Percentiles rank a stretch among this genome's conserved stretches.
phyloP scores from a whole-genome alignment of 805 yeast species.

The Wickerhamiella brachini region DNA sequence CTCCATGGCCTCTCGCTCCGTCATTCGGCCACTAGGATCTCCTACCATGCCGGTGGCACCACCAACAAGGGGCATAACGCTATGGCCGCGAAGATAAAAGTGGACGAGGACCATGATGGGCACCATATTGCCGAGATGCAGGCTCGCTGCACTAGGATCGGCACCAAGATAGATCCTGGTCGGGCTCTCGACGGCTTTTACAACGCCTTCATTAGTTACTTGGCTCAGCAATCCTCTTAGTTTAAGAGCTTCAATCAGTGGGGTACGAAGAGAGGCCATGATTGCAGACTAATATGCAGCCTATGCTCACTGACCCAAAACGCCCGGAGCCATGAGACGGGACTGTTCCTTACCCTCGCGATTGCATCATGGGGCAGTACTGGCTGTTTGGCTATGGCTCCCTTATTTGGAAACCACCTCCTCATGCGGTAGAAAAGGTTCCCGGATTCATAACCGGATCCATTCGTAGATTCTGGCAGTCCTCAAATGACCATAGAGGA shows the following conservation, averaged over 20 bases:
- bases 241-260: conserved; percentile 30
- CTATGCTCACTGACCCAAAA: not conserved
- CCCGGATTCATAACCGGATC: conserved; percentile 69
- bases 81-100: conserved; percentile 73
- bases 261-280: conserved; percentile 12
- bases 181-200: conserved; percentile 23
- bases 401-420: conserved; percentile 80
- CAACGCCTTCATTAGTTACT: conserved; percentile 15
- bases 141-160: conserved; percentile 82
- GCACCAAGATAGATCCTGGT: conserved; percentile 81
- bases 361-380: conserved; percentile 3
- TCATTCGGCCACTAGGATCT: conserved; percentile 84
- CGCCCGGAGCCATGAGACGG: not conserved
- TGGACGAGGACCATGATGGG: conserved; percentile 80
- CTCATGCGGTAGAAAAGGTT: conserved; percentile 43
- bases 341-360: not conserved
- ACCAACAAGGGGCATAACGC: conserved; percentile 59
- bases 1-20: conserved; percentile 57
- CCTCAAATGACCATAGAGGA: conserved; percentile 81
- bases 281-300: not conserved
- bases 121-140: conserved; percentile 81
- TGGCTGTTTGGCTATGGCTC: conserved; percentile 93
- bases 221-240: conserved; percentile 35
- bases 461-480: conserved; percentile 81
- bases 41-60: conserved; percentile 90